phyloP scores from a whole-genome alignment of 1,284 basidiomycete genomes.

The Trametes sp. region DNA sequence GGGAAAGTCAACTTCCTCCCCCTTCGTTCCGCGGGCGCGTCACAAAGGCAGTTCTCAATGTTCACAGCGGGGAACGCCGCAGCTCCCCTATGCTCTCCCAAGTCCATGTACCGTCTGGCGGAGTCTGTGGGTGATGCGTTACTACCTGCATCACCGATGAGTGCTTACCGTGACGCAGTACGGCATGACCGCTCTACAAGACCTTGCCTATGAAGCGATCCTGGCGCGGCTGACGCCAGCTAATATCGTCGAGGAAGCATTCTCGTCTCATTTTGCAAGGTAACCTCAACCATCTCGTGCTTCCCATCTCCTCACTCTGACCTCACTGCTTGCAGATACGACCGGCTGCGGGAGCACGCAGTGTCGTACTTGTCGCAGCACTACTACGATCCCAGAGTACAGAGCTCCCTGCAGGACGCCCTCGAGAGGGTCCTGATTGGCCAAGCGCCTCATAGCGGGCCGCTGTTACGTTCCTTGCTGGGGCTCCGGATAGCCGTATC shows the following conservation, averaged over 20 bases:
- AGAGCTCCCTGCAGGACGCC: conserved; percentile 12
- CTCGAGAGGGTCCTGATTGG: conserved; percentile 26
- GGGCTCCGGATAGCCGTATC: conserved; percentile 12
- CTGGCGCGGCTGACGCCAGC: conserved; percentile 15
- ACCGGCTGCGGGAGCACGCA: conserved; percentile 28
- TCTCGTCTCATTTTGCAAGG: conserved; percentile 31
- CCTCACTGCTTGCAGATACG: conserved; percentile 15
- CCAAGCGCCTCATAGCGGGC: conserved; percentile 26
- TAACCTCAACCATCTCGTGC: not conserved
- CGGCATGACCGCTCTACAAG: conserved; percentile 23
- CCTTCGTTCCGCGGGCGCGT: conserved; percentile 25
- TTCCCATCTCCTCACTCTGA: not conserved
- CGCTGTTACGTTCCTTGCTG: conserved; percentile 29
- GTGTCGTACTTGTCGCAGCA: conserved; percentile 27
- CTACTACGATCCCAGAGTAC: conserved; percentile 16
- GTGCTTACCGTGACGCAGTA: not conserved
- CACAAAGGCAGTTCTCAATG: conserved; percentile 18
- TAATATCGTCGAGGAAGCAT: conserved; percentile 34
- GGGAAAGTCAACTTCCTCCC: conserved; percentile 34
- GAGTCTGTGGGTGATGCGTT: conserved; percentile 28
- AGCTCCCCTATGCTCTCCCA: conserved; percentile 36
- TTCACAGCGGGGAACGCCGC: conserved; percentile 7
- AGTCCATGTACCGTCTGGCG: conserved; percentile 38
- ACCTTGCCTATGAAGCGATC: conserved; percentile 27
- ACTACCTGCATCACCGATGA: not conserved